Evolutionary conservation across 257 asterid species (phyloP).

Genomic region (Jacaranda copaia): DNA sequence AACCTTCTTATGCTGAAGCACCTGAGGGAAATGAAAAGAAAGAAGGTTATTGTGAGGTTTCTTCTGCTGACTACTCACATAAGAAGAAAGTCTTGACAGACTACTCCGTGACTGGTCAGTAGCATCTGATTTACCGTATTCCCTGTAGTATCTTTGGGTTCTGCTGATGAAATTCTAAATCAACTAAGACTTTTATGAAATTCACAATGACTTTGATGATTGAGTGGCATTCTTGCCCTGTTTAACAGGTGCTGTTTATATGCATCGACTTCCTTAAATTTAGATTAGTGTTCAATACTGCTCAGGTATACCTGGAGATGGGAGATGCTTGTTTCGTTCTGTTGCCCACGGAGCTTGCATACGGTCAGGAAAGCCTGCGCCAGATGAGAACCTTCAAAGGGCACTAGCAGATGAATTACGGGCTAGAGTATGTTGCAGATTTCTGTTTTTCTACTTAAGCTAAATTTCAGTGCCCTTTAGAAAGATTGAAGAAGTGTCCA

Average conservation of each 20-base stretch:
- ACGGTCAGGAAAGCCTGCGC: constrained; percentile 78
- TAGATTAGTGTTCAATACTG: constrained; percentile 36
- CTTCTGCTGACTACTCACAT: constrained; percentile 48
- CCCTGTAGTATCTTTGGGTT: constrained; percentile 1
- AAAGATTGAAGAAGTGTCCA: not conserved
- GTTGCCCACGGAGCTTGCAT: constrained; percentile 94
- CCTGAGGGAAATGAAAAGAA: constrained; percentile 49
- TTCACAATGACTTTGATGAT: not conserved
- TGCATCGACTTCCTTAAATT: constrained; percentile 23
- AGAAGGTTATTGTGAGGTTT: constrained; percentile 39
- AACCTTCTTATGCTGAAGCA: constrained; percentile 68
- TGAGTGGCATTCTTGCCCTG: not conserved
- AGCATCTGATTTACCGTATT: constrained; percentile 23
- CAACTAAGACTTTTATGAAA: not conserved
- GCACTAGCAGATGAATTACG: constrained; percentile 88
- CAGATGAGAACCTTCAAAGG: constrained; percentile 73
- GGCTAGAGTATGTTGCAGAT: constrained; percentile 62
- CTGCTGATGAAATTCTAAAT: constrained; percentile 8
- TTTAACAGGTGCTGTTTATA: not conserved
- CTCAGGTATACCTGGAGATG: constrained; percentile 98
- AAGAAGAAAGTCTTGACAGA: constrained; percentile 71
- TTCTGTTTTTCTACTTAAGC: constrained; percentile 14
- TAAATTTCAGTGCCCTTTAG: not conserved
- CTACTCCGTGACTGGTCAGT: constrained; percentile 82
- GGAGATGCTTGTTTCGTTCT: constrained; percentile 97